Percentiles rank a stretch among this genome's conserved stretches.
Evolutionary conservation across 1,139 yeast genomes (phyloP).

Genomic region (Diutina sp.): DNA sequence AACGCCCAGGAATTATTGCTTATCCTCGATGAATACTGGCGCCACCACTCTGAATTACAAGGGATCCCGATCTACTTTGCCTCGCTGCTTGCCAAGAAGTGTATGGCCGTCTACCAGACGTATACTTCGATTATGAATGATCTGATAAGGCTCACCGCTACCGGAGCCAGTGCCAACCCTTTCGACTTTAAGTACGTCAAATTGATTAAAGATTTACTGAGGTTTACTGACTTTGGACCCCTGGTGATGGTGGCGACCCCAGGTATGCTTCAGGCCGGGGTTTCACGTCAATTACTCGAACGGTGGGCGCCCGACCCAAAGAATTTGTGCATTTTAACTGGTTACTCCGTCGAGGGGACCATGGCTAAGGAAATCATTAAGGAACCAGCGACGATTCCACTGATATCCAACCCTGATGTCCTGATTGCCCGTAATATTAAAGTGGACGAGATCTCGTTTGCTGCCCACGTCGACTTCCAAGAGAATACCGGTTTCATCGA

Average conservation of each 20-base stretch:
- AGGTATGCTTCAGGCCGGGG: constrained; percentile 95
- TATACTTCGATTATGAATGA: constrained; percentile 97
- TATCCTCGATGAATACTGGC: constrained; percentile 92
- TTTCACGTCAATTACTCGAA: constrained; percentile 81
- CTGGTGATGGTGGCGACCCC: constrained; percentile 96
- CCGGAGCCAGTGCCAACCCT: constrained; percentile 50
- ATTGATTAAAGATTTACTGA: constrained; percentile 67
- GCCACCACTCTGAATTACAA: constrained; percentile 69
- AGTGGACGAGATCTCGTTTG: constrained; percentile 94
- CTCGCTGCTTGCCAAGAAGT: constrained; percentile 83
- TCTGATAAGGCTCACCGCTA: constrained; percentile 63
- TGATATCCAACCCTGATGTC: constrained; percentile 65
- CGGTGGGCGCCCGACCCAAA: constrained; percentile 97
- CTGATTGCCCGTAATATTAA: constrained; percentile 77
- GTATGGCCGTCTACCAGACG: constrained; percentile 96
- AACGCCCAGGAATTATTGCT: constrained; percentile 88
- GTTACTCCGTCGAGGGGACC: constrained; percentile 97
- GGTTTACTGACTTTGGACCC: constrained; percentile 88
- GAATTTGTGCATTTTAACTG: constrained; percentile 79
- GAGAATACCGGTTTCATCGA: constrained; percentile 89
- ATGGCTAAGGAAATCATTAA: constrained; percentile 84
- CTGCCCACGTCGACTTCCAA: constrained; percentile 96
- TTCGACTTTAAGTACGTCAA: constrained; percentile 81
- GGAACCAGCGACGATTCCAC: constrained; percentile 83
- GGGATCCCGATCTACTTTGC: constrained; percentile 80